phyloP scores from a whole-genome alignment of 768 basidiomycete species.

The Sporobolomyces pararoseus region DNA sequence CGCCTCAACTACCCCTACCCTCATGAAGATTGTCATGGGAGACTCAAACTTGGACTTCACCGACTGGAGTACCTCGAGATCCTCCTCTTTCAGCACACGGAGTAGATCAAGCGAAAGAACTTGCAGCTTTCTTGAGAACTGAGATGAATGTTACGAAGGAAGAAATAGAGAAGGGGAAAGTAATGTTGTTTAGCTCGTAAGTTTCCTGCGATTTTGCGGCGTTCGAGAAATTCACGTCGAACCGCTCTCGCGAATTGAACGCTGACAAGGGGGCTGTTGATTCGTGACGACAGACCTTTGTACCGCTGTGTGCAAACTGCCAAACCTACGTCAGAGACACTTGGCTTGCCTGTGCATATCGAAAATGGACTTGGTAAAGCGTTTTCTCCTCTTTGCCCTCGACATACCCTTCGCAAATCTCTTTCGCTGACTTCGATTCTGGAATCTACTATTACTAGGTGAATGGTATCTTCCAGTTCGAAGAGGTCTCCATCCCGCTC shows the following conservation, averaged over 20 bases:
- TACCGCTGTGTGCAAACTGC: conserved; percentile 86
- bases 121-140: conserved; percentile 56
- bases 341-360: conserved; percentile 67
- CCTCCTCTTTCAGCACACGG: conserved; percentile 39
- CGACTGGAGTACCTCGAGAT: conserved; percentile 40
- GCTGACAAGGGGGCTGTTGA: too few species aligned
- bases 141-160: conserved; percentile 1
- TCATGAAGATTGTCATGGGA: conserved; percentile 29
- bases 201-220: conserved; percentile 48
- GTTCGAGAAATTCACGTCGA: too few species aligned
- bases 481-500: conserved; percentile 27
- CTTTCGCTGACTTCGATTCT: neutral
- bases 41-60: conserved; percentile 25
- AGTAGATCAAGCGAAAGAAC: conserved; percentile 64
- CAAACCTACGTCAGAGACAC: conserved; percentile 60
- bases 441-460: neutral
- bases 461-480: conserved; percentile 43
- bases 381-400: neutral
- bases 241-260: too few species aligned
- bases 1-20: neutral
- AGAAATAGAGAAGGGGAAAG: conserved; percentile 1
- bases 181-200: conserved; percentile 24
- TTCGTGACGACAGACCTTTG: conserved; percentile 54
- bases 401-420: neutral
- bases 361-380: conserved; percentile 63